These are phyloP conservation scores for Penicillium dipodomyicola DNA, from an alignment of 495 filamentous ascomycete species.

Conservation along the genomic window DNA sequence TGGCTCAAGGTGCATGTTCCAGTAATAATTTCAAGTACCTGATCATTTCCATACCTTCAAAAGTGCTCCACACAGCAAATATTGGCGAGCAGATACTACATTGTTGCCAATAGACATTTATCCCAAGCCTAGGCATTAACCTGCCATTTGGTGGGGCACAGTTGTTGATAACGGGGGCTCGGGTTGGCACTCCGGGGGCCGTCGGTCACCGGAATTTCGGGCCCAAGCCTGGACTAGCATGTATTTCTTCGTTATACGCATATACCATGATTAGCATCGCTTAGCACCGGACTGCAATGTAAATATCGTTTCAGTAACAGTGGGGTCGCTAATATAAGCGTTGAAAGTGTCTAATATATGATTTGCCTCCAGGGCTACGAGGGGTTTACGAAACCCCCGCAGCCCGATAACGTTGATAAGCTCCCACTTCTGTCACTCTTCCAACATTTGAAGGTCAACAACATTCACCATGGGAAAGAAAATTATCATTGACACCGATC, in stretches of 20 bases:
- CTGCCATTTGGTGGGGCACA: neutral
- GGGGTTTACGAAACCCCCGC: constrained; percentile 10
- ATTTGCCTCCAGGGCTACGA: neutral
- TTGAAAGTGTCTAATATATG: neutral
- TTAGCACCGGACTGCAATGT: neutral
- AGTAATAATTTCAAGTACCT: neutral
- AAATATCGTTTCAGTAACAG: neutral
- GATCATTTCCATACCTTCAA: neutral
- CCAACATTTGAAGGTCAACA: neutral
- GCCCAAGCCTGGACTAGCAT: neutral
- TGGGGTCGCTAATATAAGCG: neutral
- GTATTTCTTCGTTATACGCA: neutral
- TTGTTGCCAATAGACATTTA: neutral
- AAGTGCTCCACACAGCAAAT: neutral
- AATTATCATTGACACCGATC: constrained; percentile 94
- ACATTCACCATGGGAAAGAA: constrained; percentile 46
- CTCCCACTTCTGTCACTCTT: constrained; percentile 12
- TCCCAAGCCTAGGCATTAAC: neutral
- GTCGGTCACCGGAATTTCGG: constrained; percentile 1
- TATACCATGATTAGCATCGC: neutral
- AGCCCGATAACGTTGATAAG: constrained; percentile 15
- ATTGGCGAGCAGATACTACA: neutral
- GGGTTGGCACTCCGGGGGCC: neutral
- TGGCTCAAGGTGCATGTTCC: neutral
- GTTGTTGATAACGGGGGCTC: neutral